Percentiles rank a stretch among this genome's conserved stretches.
phyloP scores from a whole-genome alignment of 2,329 filamentous ascomycete genomes.

The Neurospora crassa region DNA sequence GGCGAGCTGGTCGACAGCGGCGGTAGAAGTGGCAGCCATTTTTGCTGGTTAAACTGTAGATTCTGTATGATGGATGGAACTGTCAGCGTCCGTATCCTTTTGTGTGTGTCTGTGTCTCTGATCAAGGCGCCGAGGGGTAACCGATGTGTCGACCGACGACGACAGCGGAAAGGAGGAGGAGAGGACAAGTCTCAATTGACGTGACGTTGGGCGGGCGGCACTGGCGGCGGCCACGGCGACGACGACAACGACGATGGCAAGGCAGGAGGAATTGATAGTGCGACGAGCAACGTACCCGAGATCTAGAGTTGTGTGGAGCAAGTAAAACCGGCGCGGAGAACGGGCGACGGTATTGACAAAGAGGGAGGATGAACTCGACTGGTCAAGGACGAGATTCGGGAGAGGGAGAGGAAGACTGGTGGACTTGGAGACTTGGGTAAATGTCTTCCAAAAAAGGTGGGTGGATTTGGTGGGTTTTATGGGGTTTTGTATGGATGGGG shows the following conservation, averaged over 20 bases:
- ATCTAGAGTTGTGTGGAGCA: slow-evolving; percentile 8
- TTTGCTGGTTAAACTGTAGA: slow-evolving; percentile 24
- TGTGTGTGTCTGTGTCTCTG: not conserved
- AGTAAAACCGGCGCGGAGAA: slow-evolving; percentile 14
- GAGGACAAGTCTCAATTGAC: slow-evolving; percentile 4
- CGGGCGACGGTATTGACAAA: slow-evolving; percentile 22
- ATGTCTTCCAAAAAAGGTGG: slow-evolving; percentile 12
- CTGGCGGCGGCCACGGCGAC: not conserved
- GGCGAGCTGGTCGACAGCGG: slow-evolving; percentile 71
- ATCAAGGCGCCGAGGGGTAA: slow-evolving; percentile 14
- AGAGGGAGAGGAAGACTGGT: slow-evolving; percentile 7
- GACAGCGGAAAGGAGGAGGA: slow-evolving; percentile 4
- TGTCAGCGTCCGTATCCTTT: not conserved
- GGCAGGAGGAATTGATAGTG: slow-evolving; percentile 5
- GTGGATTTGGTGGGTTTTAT: slow-evolving; percentile 13
- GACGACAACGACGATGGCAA: slow-evolving; percentile 7
- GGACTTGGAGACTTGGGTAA: slow-evolving; percentile 2
- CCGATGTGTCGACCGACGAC: not conserved
- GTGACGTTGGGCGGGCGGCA: not conserved
- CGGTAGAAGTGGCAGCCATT: slow-evolving; percentile 50
- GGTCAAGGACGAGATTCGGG: not conserved
- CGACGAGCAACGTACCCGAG: slow-evolving; percentile 10
- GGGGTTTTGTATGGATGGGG: slow-evolving; percentile 22
- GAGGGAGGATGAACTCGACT: slow-evolving; percentile 7
- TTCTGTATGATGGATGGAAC: slow-evolving; percentile 3